Conservation (phyloP, 352 stramenopile species). For the Pythium folliculosum region DNA sequence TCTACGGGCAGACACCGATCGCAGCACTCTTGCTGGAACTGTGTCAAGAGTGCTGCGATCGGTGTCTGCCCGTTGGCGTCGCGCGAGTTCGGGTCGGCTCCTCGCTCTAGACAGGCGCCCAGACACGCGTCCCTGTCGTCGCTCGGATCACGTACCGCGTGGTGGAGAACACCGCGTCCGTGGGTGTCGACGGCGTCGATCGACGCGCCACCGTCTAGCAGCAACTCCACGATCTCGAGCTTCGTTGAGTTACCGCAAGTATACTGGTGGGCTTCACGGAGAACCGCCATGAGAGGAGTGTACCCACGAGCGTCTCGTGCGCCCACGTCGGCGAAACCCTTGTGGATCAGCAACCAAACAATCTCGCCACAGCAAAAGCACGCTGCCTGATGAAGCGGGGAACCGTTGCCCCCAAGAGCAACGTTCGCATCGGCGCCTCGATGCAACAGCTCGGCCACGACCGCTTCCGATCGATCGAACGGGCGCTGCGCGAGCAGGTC, state of each 20-base stretch:
- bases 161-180: background rate
- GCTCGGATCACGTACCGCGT: background rate
- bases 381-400: background rate
- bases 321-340: slow-evolving; percentile 4
- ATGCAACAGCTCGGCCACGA: background rate
- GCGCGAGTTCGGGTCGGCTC: background rate
- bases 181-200: background rate
- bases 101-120: background rate
- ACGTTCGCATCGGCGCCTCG: slow-evolving; percentile 12
- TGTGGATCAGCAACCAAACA: background rate
- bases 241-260: background rate
- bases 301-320: background rate
- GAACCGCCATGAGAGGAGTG: slow-evolving; percentile 2
- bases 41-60: background rate
- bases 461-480: background rate
- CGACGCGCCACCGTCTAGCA: background rate
- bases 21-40: too few species aligned
- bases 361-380: background rate
- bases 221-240: background rate
- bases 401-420: background rate
- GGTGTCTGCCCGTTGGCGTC: background rate
- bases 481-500: background rate
- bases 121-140: background rate
- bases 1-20: too few species aligned
- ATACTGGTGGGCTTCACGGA: background rate